These are phyloP conservation scores for Fusarium chuoi DNA, from an alignment of 2,329 filamentous ascomycete species.

Conservation along the genomic window DNA sequence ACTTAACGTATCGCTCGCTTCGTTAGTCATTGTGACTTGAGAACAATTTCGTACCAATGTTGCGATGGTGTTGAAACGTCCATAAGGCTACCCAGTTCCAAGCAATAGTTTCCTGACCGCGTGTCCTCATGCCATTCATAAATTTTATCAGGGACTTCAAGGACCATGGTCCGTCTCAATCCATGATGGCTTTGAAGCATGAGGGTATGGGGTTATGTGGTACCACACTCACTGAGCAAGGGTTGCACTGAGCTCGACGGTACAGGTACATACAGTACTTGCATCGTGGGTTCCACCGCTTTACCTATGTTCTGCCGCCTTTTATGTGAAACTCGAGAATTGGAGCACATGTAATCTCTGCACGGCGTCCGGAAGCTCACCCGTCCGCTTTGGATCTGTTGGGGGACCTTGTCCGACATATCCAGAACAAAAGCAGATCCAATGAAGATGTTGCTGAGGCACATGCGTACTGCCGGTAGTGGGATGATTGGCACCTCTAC, in stretches of 20 bases:
- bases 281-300: conserved; percentile 35
- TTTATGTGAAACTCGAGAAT: conserved; percentile 13
- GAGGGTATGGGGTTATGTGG: conserved; percentile 9
- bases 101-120: conserved; percentile 8
- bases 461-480: conserved; percentile 30
- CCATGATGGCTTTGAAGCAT: conserved; percentile 11
- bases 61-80: neutral
- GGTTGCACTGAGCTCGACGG: neutral
- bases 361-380: conserved; percentile 26
- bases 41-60: neutral
- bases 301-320: conserved; percentile 12
- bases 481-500: conserved; percentile 35
- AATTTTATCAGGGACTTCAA: neutral
- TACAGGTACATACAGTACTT: conserved; percentile 21
- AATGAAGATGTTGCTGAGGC: conserved; percentile 27
- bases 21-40: neutral
- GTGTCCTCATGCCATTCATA: conserved; percentile 21
- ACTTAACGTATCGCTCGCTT: neutral
- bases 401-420: conserved; percentile 17
- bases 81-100: neutral
- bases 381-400: conserved; percentile 14
- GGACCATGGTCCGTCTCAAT: neutral
- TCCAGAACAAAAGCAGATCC: conserved; percentile 14
- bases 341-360: conserved; percentile 16
- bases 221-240: conserved; percentile 1